Base-by-base conservation (phyloP, 106 monocot species). In the Phalaenopsis equestris region DNA sequence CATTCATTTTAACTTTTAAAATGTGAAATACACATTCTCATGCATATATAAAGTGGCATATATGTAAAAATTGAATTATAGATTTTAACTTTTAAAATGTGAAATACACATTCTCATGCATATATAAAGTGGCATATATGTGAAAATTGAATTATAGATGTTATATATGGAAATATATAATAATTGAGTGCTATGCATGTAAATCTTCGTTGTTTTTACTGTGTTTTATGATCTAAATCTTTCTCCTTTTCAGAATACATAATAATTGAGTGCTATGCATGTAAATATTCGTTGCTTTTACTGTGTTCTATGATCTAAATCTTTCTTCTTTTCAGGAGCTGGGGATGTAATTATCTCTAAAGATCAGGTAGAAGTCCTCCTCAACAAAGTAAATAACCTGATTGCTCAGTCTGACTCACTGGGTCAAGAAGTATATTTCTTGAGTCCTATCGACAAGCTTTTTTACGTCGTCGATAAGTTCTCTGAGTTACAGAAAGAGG, bases 391-490 rank as follows among this genome's bases (percentile, higher is more conserved):
- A 48, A 84, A 85, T 77, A 83, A 79, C 52, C 55, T 70, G 70
- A 70, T 70, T 70, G 15, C 39, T 38, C 78, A 85, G 42, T 77
- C 77, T 55, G 79, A 80, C 48, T 23, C 38, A 72, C 83, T 77
- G 3, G 70, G 8, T 8, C 75, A 79, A 78, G 78, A 72, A 78
- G 21, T 81, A 72, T 14, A 42, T n/a, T 77, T 84, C 76, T 83
- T 86, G 56, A 88, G 57, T 83, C 84, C 89, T 52, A 38, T 88
- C 16, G 88, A 92, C 21, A 98, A 98, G 79, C 82, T 98, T 30
- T 81, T 85, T 55, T 88, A 88, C 76, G 79, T 98, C 47, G 16
- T 98, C 18, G 88, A 88, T 80, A 89, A 85, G 85, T 79, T 90
- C 52, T 23, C 72, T 42, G 86, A 88, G 14, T 77, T 98, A 42